These are phyloP conservation scores for Harringtonia lauricola DNA, from an alignment of 2,329 filamentous ascomycete genomes.

Conservation along the genomic window DNA sequence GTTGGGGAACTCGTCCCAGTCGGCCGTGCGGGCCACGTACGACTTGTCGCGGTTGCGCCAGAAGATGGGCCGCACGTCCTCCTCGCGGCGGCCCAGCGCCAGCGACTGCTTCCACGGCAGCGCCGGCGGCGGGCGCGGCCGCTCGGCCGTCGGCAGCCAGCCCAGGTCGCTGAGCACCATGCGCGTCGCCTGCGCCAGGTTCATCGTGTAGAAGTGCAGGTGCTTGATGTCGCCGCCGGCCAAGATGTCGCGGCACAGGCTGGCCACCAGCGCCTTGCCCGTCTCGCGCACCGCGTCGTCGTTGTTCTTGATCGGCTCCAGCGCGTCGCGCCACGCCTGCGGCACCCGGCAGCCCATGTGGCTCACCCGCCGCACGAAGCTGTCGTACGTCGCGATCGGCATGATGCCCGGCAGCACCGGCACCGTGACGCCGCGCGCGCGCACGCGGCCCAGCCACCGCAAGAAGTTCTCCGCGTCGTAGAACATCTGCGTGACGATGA, in stretches of 20 bases:
- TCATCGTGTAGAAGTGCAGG: slow-evolving; percentile 99
- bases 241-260: slow-evolving; percentile 82
- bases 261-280: slow-evolving; percentile 74
- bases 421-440: slow-evolving; percentile 65
- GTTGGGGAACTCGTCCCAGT: slow-evolving; percentile 99
- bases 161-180: slow-evolving; percentile 88
- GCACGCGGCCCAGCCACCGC: slow-evolving; percentile 77
- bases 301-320: slow-evolving; percentile 95
- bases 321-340: slow-evolving; percentile 62
- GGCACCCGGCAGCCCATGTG: slow-evolving; percentile 87
- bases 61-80: slow-evolving; percentile 96
- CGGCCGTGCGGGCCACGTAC: slow-evolving; percentile 88
- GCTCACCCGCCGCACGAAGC: slow-evolving; percentile 79
- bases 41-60: slow-evolving; percentile 97
- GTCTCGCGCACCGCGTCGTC: slow-evolving; percentile 85
- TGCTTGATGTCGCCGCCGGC: slow-evolving; percentile 67
- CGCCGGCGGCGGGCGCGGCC: slow-evolving; percentile 67
- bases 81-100: slow-evolving; percentile 73
- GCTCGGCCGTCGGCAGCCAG: slow-evolving; percentile 65
- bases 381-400: slow-evolving; percentile 91
- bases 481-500: slow-evolving; percentile 98
- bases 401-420: slow-evolving; percentile 77
- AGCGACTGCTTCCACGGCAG: slow-evolving; percentile 95
- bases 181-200: slow-evolving; percentile 83
- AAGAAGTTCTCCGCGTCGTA: slow-evolving; percentile 96